Conservation (phyloP, 2,329 filamentous ascomycete genomes). For the Teratosphaeria zuluensis region DNA sequence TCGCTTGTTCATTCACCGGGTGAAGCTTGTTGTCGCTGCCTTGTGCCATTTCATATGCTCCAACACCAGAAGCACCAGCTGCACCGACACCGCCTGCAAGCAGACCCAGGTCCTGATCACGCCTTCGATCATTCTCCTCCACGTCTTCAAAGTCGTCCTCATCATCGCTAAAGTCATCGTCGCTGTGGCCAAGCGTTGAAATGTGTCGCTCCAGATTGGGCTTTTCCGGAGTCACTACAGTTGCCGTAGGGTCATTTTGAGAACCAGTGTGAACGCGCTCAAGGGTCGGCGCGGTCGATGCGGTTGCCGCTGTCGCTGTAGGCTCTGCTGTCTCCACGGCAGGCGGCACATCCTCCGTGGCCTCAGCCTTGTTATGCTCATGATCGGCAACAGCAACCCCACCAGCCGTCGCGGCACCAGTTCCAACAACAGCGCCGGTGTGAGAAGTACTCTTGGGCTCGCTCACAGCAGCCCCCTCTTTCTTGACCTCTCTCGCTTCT, state of each 20-base stretch:
- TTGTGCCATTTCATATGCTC: not conserved
- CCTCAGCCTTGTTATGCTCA: not conserved
- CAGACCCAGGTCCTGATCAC: not conserved
- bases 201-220: constrained; percentile 6
- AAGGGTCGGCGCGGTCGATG: not conserved
- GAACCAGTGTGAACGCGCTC: not conserved
- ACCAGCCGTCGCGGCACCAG: constrained; percentile 3
- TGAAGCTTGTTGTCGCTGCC: not conserved
- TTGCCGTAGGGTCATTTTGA: not conserved
- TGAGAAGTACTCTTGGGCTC: not conserved
- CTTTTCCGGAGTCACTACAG: not conserved
- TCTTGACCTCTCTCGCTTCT: constrained; percentile 5
- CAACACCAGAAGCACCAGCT: not conserved
- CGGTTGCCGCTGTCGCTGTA: not conserved
- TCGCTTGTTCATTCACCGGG: not conserved
- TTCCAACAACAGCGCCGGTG: constrained; percentile 4
- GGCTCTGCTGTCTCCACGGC: not conserved
- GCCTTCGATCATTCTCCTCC: constrained; percentile 2
- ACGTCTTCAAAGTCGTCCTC: constrained; percentile 3
- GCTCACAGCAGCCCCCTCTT: not conserved
- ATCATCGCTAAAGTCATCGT: constrained; percentile 1
- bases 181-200: not conserved
- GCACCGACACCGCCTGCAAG: not conserved
- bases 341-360: not conserved
- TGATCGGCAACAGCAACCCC: constrained; percentile 7